Evolutionary conservation across 306 rosid species (phyloP), one percentile per base, ranked within the genome.

Genomic region (Pyrus pyrifolia): DNA sequence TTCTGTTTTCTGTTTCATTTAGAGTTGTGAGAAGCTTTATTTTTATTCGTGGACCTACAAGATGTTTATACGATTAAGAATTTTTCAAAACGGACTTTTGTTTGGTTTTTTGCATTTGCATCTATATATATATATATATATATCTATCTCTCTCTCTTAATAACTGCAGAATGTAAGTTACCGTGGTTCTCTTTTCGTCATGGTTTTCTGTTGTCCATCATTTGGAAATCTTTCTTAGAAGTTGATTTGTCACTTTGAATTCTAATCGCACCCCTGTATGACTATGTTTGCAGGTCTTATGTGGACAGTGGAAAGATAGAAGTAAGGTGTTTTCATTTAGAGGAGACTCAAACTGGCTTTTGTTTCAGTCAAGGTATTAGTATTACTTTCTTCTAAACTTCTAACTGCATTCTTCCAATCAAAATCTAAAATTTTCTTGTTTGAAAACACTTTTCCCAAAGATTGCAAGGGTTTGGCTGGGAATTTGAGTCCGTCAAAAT

Each of bases 331-430:
- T 93, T 85, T 89, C 97, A 42, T 90, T 89, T 80, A 88, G 96
- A 81, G 98, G 98, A 79, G 98, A 93, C 76, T 93, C 98, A 27
- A 93, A 91, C 74, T 93, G 98, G 98, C 97, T 93, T 93, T 79
- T 96, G 98, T 22, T 42, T 93, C 91, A 81, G 82, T 89, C 73
- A 93, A 93, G 98, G 98, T 91, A 87, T 64, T 15, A 33, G 98
- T 91, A 87, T 57, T 15, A 33, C 51, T 53, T 69, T 52, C 63
- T 18, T 55, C 75, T 30, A 53, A 46, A 8, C 8, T 53, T 4
- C 45, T 42, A 42, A 10, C 45, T 42, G 5, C 23, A 10, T 35
- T 57, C 66, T 57, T 33, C 13, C 44, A 27, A 30, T 51, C 62
- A 70, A 72, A 55, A 33, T 30, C 22, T 14, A 14, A 57, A 71